Evolutionary conservation across 768 basidiomycete genomes (phyloP).

Genomic region (Rhizopogon sp.): DNA sequence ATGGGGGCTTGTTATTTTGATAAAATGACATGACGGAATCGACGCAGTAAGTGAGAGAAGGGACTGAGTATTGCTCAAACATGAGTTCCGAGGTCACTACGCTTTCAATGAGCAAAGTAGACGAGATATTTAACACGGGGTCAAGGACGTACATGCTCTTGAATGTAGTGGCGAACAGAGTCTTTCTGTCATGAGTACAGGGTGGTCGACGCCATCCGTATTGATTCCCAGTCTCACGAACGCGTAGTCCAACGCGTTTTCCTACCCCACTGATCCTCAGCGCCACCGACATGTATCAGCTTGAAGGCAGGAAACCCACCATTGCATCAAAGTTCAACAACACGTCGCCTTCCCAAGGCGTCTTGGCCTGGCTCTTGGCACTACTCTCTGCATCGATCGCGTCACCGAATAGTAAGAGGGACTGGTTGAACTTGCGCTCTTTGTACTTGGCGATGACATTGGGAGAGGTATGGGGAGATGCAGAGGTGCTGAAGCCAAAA

Average conservation of each 20-base stretch:
- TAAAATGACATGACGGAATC: slow-evolving; percentile 94
- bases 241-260: slow-evolving; percentile 89
- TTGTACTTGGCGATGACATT: slow-evolving; percentile 86
- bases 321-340: slow-evolving; percentile 88
- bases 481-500: slow-evolving; percentile 73
- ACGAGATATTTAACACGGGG: not conserved
- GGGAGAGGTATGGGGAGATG: slow-evolving; percentile 50
- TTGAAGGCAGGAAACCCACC: slow-evolving; percentile 47
- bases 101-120: not conserved
- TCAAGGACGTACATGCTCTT: slow-evolving; percentile 58
- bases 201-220: slow-evolving; percentile 71
- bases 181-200: slow-evolving; percentile 91
- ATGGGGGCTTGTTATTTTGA: slow-evolving; percentile 54
- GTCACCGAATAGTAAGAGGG: slow-evolving; percentile 83
- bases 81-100: slow-evolving; percentile 93
- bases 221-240: slow-evolving; percentile 86
- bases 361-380: slow-evolving; percentile 70
- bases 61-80: slow-evolving; percentile 89
- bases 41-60: slow-evolving; percentile 80
- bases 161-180: slow-evolving; percentile 87
- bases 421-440: slow-evolving; percentile 80
- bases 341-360: slow-evolving; percentile 93
- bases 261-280: slow-evolving; percentile 43
- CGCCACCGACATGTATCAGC: not conserved
- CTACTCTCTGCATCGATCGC: slow-evolving; percentile 85